Evolutionary conservation across 2,329 filamentous ascomycete genomes (phyloP), one percentile per base, ranked within the genome.

Genomic region (Pseudogymnoascus sp.): DNA sequence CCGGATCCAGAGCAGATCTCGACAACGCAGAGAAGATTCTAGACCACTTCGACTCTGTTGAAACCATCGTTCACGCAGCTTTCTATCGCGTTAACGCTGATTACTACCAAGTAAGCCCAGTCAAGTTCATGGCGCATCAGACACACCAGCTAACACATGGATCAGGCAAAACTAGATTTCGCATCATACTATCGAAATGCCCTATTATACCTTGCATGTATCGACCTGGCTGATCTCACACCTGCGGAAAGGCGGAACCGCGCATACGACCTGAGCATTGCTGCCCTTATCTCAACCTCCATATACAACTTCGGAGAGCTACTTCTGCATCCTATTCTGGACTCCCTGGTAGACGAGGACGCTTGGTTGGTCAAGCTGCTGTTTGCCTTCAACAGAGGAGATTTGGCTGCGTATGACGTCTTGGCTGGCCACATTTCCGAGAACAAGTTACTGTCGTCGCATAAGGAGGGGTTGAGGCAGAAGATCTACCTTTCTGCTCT

Each of bases 241-340:
- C 79, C 86, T 62, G 80, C 83, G 63, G 93, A 99, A 75, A 88
- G 90, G 71, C 87, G 88, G 75, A 84, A 83, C 65, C 87, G 93
- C 70, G 95, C 95, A 51, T 96, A 96, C 78, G 92, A 97, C 75
- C 87, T 99, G 67, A 90, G 90, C 73, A 88, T 97, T 62, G 92
- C 95, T 29, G 95, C 95, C 8, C 83, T 99, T 7, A 90, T 97
- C 40, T 97, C 93, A 61, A 90, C 93, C 72, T 91, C 86, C 71
- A 99, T 97, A 79, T 97, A 99, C 85, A 99, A 99, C 81, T 99
- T 99, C 71, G 95, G 95, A 76, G 95, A 99, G 81, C 87, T 99
- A n/a, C 86, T 99, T 34, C 85, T 99, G 69, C 95, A 99, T 75
- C 95, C 95, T 3, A 96, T 99, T 73, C 87, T 99, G 67, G 90